Evolutionary conservation across 1,284 basidiomycete genomes (phyloP).

Genomic region (Cryptococcus jaspeensis): DNA sequence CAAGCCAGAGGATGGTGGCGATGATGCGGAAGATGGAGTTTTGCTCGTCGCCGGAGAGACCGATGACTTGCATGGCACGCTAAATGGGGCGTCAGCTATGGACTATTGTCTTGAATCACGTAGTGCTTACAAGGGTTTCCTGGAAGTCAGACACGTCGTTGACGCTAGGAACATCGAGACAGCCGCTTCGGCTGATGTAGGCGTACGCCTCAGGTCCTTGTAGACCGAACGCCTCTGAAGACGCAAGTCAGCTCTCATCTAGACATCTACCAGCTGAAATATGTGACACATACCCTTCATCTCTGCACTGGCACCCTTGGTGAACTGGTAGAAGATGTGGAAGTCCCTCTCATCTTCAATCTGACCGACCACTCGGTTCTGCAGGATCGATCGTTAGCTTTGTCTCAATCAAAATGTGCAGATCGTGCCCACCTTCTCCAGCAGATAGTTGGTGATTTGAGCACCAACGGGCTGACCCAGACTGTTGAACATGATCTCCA

Average conservation of each 20-base stretch:
- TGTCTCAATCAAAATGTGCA: neutral
- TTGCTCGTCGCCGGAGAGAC: conserved; percentile 80
- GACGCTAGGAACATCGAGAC: conserved; percentile 87
- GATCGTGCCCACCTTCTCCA: conserved; percentile 76
- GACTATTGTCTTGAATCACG: neutral
- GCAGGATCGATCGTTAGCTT: neutral
- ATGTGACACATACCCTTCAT: conserved; percentile 69
- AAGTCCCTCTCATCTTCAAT: conserved; percentile 96
- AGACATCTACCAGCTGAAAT: too few relatives aligned
- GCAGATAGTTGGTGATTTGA: conserved; percentile 96
- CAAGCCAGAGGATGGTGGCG: conserved; percentile 91
- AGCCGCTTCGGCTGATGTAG: conserved; percentile 89
- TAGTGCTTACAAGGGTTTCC: conserved; percentile 72
- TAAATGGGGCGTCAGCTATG: conserved; percentile 41
- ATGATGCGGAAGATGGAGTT: conserved; percentile 91
- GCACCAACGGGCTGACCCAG: conserved; percentile 93
- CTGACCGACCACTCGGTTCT: conserved; percentile 91
- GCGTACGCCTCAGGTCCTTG: conserved; percentile 95
- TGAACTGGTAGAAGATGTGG: conserved; percentile 99
- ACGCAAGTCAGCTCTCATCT: conserved; percentile 14
- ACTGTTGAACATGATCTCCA: conserved; percentile 98
- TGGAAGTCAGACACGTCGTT: conserved; percentile 83
- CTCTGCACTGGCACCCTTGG: conserved; percentile 84
- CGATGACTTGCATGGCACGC: conserved; percentile 93
- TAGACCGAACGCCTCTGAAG: conserved; percentile 87